These are phyloP conservation scores for Citrus glauca DNA, from an alignment of 345 rosid species.

Conservation along the genomic window DNA sequence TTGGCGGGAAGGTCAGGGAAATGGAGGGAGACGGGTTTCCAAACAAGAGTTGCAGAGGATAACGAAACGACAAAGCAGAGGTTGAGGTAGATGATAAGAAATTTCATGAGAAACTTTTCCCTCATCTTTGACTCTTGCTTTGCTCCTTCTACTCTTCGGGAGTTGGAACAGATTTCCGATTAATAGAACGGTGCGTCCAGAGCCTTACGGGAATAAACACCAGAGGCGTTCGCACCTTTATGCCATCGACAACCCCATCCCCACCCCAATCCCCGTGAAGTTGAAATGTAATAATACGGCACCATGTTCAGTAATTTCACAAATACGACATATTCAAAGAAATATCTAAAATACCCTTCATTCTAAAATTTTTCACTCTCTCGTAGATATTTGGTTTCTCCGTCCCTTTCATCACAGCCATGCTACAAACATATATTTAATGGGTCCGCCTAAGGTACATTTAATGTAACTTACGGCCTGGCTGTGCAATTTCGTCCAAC, in stretches of 20 bases:
- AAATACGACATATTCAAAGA: too few species aligned
- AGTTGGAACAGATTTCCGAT: neutral
- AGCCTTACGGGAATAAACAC: neutral
- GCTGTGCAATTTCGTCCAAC: too few species aligned
- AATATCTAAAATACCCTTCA: neutral
- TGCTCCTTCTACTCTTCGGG: neutral
- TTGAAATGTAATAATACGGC: too few species aligned
- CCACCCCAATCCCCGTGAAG: too few species aligned
- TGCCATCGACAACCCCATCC: too few species aligned
- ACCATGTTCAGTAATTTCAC: neutral
- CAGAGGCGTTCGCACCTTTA: too few species aligned
- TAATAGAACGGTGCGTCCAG: neutral
- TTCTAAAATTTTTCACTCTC: neutral
- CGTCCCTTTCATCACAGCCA: too few species aligned
- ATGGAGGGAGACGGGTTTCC: constrained; percentile 43
- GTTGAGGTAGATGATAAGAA: neutral
- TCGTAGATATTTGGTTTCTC: too few species aligned
- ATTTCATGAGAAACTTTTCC: neutral
- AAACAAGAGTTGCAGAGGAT: constrained; percentile 41
- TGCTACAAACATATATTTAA: too few species aligned
- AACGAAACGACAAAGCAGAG: constrained; percentile 20
- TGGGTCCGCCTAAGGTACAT: too few species aligned
- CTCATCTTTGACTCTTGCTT: constrained; percentile 22
- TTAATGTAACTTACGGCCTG: too few species aligned
- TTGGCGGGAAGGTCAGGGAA: constrained; percentile 75